These are phyloP conservation scores for Crepidotus variabilis DNA, from an alignment of 768 basidiomycete species.

Conservation along the genomic window DNA sequence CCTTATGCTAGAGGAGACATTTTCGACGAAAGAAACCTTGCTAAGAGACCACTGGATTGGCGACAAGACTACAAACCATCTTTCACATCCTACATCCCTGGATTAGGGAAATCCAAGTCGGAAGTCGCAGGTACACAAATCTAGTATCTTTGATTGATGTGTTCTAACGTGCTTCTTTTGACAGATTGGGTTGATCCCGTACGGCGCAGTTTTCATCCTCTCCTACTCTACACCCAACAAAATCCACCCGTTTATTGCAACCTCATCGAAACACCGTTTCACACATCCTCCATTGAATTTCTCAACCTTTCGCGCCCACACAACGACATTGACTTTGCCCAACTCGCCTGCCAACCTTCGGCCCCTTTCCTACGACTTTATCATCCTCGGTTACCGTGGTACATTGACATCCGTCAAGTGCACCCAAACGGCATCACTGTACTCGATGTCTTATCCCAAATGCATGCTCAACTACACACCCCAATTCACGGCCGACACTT, in stretches of 20 bases:
- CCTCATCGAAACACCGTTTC: slow-evolving; percentile 38
- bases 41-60: slow-evolving; percentile 40
- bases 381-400: slow-evolving; percentile 58
- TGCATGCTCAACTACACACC: slow-evolving; percentile 38
- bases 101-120: slow-evolving; percentile 22
- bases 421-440: slow-evolving; percentile 52
- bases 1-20: slow-evolving; percentile 22
- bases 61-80: slow-evolving; percentile 34
- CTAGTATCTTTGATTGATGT: not conserved
- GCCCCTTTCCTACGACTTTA: slow-evolving; percentile 47
- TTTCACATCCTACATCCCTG: slow-evolving; percentile 17
- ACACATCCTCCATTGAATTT: slow-evolving; percentile 32
- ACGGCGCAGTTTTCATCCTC: slow-evolving; percentile 7
- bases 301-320: slow-evolving; percentile 35
- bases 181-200: slow-evolving; percentile 3
- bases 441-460: slow-evolving; percentile 44
- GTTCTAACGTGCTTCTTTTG: not conserved
- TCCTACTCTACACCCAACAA: slow-evolving; percentile 23
- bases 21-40: slow-evolving; percentile 30
- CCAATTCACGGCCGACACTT: slow-evolving; percentile 51
- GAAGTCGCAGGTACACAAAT: slow-evolving; percentile 29
- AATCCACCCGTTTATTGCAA: slow-evolving; percentile 44
- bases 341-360: slow-evolving; percentile 47
- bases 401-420: slow-evolving; percentile 47
- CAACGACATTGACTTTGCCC: slow-evolving; percentile 43